Evolutionary conservation across 495 filamentous ascomycete species (phyloP), one percentile per base, ranked within the genome.

Genomic region (Podospora fimiseda): DNA sequence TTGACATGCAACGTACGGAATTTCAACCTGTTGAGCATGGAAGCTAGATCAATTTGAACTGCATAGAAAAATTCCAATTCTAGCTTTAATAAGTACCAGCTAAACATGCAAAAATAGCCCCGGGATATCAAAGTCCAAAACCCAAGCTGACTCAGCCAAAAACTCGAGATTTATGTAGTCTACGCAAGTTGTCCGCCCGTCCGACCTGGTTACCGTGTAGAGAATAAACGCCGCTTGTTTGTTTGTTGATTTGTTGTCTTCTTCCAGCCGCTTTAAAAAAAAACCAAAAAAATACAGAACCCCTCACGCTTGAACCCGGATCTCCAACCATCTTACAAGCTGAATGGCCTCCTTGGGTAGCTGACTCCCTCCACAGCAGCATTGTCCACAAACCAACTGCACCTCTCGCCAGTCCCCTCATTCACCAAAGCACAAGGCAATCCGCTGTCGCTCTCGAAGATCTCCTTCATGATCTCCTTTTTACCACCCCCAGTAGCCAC

Each of bases 381-480:
- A 50, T 79, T 72, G 64, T 97, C 94, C 7, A 89, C 88, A 68
- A 98, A 98, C 93, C 93, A 98, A 68, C 83, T 91, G 56, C 90
- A 89, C 65, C 89, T 85, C 37, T 94, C 89, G 37, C 85, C 87
- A 9, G 79, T 87, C 21, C 79, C 81, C 59, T 83, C 78, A 67
- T 98, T 98, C 49, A 98, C 86, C 47, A 97, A 73, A 1, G 88
- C 83, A 58, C 88, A 93, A 0, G 93, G 93, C 23, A 97, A 74
- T 0, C 89, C 89, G 51, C 87, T 84, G 54, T 88, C 87, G 22
- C 58, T 55, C 70, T 84, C 80, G 65, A 98, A 95, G 57, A 97
- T 96, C 66, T 87, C 74, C 77, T 87, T 90, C 76, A 98, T 70
- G 33, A 96, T 87, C 18, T 87, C 88, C 77, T 88, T 86, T 82